phyloP scores from a whole-genome alignment of 805 yeast species.

The Yamadazyma philogaea region DNA sequence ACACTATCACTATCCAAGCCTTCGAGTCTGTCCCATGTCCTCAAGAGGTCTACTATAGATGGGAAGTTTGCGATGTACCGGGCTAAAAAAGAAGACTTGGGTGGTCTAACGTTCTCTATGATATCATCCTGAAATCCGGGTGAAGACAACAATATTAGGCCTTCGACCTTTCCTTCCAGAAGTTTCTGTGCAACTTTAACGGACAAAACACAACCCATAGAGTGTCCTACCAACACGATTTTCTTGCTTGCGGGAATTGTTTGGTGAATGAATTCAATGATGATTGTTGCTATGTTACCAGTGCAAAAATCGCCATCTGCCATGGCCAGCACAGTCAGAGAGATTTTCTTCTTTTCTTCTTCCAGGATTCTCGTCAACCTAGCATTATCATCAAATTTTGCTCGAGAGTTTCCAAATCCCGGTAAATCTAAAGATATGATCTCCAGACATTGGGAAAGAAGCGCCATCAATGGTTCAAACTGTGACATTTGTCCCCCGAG shows the following conservation, averaged over 20 bases:
- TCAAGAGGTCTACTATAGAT: constrained; percentile 48
- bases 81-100: constrained; percentile 7
- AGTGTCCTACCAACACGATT: constrained; percentile 60
- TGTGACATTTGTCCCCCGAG: constrained; percentile 88
- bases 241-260: constrained; percentile 40
- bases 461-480: constrained; percentile 69
- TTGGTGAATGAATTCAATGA: constrained; percentile 35
- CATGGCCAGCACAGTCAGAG: constrained; percentile 28
- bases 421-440: constrained; percentile 78
- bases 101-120: not conserved
- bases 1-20: constrained; percentile 64
- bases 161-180: constrained; percentile 40
- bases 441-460: constrained; percentile 59
- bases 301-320: constrained; percentile 41
- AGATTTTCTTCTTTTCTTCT: constrained; percentile 30
- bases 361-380: constrained; percentile 23
- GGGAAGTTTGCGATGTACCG: constrained; percentile 39
- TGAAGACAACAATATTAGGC: constrained; percentile 48
- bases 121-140: constrained; percentile 34
- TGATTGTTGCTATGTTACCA: constrained; percentile 38
- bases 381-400: constrained; percentile 16
- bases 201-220: constrained; percentile 65
- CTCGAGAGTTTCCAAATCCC: constrained; percentile 69
- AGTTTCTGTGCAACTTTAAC: constrained; percentile 42
- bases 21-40: constrained; percentile 58